phyloP scores from a whole-genome alignment of 805 yeast species.

The Dipodascopsis uninucleata region DNA sequence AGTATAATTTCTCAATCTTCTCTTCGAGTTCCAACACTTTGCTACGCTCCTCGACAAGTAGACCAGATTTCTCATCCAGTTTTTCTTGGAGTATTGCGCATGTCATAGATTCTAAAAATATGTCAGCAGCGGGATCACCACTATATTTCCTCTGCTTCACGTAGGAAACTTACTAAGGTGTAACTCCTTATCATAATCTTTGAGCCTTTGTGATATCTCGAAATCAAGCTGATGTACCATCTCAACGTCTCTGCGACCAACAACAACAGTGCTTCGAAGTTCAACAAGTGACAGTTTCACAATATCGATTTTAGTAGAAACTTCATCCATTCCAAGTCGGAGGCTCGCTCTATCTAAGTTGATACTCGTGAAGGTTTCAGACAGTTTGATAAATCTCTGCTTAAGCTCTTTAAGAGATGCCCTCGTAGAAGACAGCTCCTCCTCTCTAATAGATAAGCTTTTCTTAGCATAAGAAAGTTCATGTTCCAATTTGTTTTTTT shows the following conservation, averaged over 20 bases:
- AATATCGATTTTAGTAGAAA: constrained; percentile 7
- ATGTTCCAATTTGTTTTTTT: constrained; percentile 11
- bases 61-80: constrained; percentile 21
- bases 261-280: constrained; percentile 8
- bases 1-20: constrained; percentile 3
- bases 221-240: background rate
- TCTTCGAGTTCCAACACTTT: constrained; percentile 19
- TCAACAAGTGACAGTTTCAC: constrained; percentile 12
- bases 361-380: constrained; percentile 2
- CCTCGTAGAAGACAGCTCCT: constrained; percentile 8
- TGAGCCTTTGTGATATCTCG: constrained; percentile 3
- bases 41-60: constrained; percentile 21
- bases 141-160: too few species aligned
- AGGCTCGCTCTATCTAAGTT: constrained; percentile 7
- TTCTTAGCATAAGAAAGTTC: constrained; percentile 5
- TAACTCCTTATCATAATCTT: constrained; percentile 11
- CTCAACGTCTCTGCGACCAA: constrained; percentile 3
- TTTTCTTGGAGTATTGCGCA: constrained; percentile 14
- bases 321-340: constrained; percentile 19
- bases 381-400: constrained; percentile 2
- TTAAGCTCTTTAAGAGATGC: constrained; percentile 1
- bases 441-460: constrained; percentile 2
- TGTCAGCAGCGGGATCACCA: too few species aligned
- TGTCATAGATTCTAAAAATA: constrained; percentile 11
- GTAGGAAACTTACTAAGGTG: constrained; percentile 1